Evolutionary conservation across 805 yeast species (phyloP), one percentile per base, ranked within the genome.

Genomic region (Kluyveromyces aestuarii): DNA sequence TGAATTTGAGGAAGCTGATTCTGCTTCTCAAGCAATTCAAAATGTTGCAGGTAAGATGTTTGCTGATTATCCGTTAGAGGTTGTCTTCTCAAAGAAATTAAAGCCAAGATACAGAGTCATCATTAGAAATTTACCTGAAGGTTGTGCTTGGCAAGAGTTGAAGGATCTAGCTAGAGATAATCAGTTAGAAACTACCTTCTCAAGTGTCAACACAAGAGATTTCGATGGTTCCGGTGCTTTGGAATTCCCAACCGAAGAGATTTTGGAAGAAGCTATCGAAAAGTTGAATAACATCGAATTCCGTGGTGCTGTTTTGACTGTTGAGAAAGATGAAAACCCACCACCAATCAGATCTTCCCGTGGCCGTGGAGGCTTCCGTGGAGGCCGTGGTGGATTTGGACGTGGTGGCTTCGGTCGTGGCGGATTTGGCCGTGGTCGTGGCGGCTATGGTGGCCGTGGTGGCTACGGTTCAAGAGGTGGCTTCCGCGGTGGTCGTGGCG

Each of bases 151-250:
- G 95, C 93, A 86, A 74, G 91, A 84, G 61, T 76, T 86, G 63
- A 86, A 89, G 73, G 98, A 91, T 72, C 81, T 87, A 64, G 89
- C 88, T 55, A 78, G 95, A 65, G 89, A 84, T 52, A 84, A 80
- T 68, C 80, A 76, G 53, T 66, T 75, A 54, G 77, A 80, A 50
- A 85, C 88, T 50, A 78, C 83, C 35, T 84, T 82, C 55, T 64
- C 75, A 46, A 69, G 71, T 51, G 76, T 71, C 50, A 69, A 70
- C 55, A 66, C 70, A 48, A 68, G 74, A 62, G 76, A 72, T 51
- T 69, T 69, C 48, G 71, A 70, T 51, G 74, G 74, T 55, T 69
- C 73, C 47, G 76, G 76, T 65, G 74, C 72, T 50, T 55, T 72
- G 48, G 76, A 72, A 56, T 69, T 72, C 56, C 70, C 73, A 51